Base-by-base conservation (phyloP, 208 protist species). In the Leishmania braziliensis region DNA sequence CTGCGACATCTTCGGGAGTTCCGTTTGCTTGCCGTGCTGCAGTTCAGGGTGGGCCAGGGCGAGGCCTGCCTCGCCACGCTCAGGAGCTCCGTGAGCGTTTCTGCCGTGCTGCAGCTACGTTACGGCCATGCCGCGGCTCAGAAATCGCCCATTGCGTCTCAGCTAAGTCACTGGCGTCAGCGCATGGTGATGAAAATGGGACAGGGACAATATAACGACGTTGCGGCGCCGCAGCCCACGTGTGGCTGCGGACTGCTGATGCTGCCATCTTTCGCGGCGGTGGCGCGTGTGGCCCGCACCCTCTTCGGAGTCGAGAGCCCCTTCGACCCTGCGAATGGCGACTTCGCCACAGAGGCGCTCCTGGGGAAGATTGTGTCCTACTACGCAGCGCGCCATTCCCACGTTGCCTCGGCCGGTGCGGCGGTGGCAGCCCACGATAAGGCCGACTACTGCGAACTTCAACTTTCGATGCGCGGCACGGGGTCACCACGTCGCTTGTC, bases 21-120 rank as follows among this genome's bases (percentile, higher is more conserved):
- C 77, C 89, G 92, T 12, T 80, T 97, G 39, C 79, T 97, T n/a
- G 92, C 92, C 8, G 73, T 90, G 78, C 79, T 95, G 65, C 80
- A 92, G n/a, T 90, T 90, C 77, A 87, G 87, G 39, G 50, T 71
- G 18, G 91, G 91, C 0, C 85, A 86, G n/a, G 68, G 71, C 16
- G 74, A 79, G 26, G 85, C 73, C 69, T 86, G 88, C 3, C 74
- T 58, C 50, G 18, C 63, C 4, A 20, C 92, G 12, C 51, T 95
- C 39, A 79, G 74, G 18, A 54, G 58, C 5, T 71, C 71, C 23
- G 88, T 94, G 39, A 86, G 85, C 78, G 63, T 86, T 3, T 76
- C 77, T 86, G 86, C 78, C 51, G 62, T 68, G 43, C 62, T 68
- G 62, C 16, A 9, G 60, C 53, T 8, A 29, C 56, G 74, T 26